Base-by-base conservation (phyloP, 768 basidiomycete species). In the Kwoniella sp. region DNA sequence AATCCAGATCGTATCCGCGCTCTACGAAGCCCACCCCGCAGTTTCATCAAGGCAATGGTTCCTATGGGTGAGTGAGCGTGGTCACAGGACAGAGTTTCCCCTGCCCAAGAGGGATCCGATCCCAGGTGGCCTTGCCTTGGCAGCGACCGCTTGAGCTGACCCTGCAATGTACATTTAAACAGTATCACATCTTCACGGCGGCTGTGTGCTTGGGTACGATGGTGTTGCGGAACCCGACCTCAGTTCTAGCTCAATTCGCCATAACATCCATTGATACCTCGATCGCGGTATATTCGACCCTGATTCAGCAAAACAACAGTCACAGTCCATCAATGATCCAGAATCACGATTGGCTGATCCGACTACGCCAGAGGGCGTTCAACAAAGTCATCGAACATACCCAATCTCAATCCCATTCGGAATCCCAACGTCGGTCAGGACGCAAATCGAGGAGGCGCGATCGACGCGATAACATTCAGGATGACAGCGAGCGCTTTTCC, bases 151-250 rank as follows among this genome's bases (percentile, higher is more conserved):
- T n/a, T n/a, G n/a, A n/a, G n/a, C n/a, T n/a, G n/a, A n/a, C n/a
- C n/a, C n/a, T n/a, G n/a, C n/a, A n/a, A n/a, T 33, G 33, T 33
- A 13, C 13, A 6, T 13, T 24, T 25, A 3, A 0, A 9, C 56
- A 72, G 71, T 72, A 72, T 29, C 71, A 72, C 60, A 52, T 63
- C 7, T 72, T 72, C 68, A 72, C 66, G 46, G 66, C 71, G 3
- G 71, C 71, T 2, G 63, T 68, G 12, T 72, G 71, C 53, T 30
- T 72, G 7, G 68, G 68, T 2, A 72, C 68, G 21, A 50, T 69
- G 46, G 57, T 69, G 22, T 52, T 72, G 12, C 44, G 33, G 24
- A 64, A 56, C 33, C 68, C 71, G 2, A 69, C 67, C 3, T 68
- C 56, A 33, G 57, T 51, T 13, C 52, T 69, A 24, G 55, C 59